Evolutionary conservation across 495 filamentous ascomycete genomes (phyloP), one percentile per base, ranked within the genome.

Genomic region (Aspergillus bertholletiae): DNA sequence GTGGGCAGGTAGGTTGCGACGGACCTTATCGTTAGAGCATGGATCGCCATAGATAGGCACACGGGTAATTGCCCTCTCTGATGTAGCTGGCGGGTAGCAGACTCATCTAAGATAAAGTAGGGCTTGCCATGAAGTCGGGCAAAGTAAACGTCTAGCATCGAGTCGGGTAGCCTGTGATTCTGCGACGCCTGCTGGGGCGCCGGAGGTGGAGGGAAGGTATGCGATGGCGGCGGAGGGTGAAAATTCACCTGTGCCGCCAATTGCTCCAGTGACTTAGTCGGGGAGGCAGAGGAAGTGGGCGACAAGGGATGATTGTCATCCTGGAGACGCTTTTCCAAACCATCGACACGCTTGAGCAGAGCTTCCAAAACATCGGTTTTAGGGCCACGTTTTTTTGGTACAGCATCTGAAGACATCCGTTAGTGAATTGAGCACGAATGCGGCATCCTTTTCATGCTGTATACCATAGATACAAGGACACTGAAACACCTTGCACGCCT

Each of bases 291-390:
- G 18, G 74, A 77, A 21, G 73, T 74, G 37, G 77, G 68, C 23
- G 75, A 78, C 18, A 77, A 75, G 8, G 74, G 66, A 54, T 81
- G 82, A 40, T 80, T 82, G 55, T 81, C 76, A 55, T 88, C 84
- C 63, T 90, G 88, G 43, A 95, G 73, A 46, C 84, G 81, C 58
- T 86, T 89, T 61, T 95, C 89, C 46, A 95, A 74, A 0, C 89
- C 88, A 65, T 93, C 89, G 9, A 95, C 89, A 23, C 90, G 77
- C 65, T 91, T 95, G 52, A 92, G 60, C 20, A 95, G 72, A 6
- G 89, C 89, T 65, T 95, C 90, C 21, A 95, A 75, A 3, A 93
- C 89, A 63, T 95, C 90, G 18, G 89, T 93, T 66, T 95, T 95
- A 1, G 90, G 90, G 3, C 90, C 90, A 54, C 90, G 75, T 64